phyloP scores from a whole-genome alignment of 352 stramenopile genomes.

The Pythium sp. region DNA sequence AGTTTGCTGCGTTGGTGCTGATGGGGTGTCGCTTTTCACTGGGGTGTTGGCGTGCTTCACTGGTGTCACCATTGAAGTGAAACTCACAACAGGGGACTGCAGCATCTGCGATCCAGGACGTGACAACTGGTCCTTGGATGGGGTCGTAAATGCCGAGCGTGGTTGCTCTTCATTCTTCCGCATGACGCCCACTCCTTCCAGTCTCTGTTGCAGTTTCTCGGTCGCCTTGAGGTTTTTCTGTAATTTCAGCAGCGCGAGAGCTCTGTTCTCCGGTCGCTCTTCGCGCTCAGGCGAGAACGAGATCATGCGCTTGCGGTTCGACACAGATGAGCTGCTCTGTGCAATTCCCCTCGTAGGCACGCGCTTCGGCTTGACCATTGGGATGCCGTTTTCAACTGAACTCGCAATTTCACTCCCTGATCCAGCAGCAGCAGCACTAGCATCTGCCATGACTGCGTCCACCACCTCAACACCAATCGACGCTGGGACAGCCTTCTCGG shows the following conservation, averaged over 20 bases:
- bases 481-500: slow-evolving; percentile 24
- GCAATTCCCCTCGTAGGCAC: slow-evolving; percentile 49
- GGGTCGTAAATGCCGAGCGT: slow-evolving; percentile 17
- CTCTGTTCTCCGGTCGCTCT: slow-evolving; percentile 50
- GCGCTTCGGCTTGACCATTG: slow-evolving; percentile 12
- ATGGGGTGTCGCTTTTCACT: slow-evolving; percentile 13
- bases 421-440: background rate
- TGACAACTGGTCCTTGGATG: slow-evolving; percentile 10
- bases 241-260: slow-evolving; percentile 49
- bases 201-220: slow-evolving; percentile 60
- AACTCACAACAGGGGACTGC: slow-evolving; percentile 7
- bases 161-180: slow-evolving; percentile 12
- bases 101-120: background rate
- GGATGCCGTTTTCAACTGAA: background rate
- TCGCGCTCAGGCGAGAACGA: slow-evolving; percentile 72
- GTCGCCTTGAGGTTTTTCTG: slow-evolving; percentile 72
- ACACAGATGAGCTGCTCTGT: slow-evolving; percentile 67
- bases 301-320: slow-evolving; percentile 76
- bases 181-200: slow-evolving; percentile 36
- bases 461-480: slow-evolving; percentile 11
- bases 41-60: slow-evolving; percentile 7
- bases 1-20: slow-evolving; percentile 9
- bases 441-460: background rate
- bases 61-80: slow-evolving; percentile 11
- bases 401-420: background rate